Conservation (phyloP, 805 yeast genomes). For the Nadsonia fulvescens region DNA sequence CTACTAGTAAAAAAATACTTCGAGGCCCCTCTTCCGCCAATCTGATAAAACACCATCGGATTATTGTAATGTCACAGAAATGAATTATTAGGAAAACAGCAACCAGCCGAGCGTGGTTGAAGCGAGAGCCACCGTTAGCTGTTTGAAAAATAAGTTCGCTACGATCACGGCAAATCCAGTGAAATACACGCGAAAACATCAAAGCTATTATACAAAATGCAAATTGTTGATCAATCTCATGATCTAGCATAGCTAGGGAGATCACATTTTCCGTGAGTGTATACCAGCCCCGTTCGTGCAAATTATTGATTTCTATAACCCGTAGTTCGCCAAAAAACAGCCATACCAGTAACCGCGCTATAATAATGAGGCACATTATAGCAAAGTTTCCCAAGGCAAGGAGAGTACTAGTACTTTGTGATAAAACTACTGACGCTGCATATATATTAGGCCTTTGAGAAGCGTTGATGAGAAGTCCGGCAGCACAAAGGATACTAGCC, state of each 20-base stretch:
- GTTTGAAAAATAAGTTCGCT: constrained; percentile 31
- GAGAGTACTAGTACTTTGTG: constrained; percentile 34
- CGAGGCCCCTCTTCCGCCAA: constrained; percentile 14
- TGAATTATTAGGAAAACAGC: constrained; percentile 28
- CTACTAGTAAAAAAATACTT: too few species aligned
- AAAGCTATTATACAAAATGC: constrained; percentile 24
- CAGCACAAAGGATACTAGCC: too few species aligned
- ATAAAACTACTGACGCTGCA: constrained; percentile 30
- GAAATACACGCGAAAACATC: constrained; percentile 47
- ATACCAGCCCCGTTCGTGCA: constrained; percentile 45
- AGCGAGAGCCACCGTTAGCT: constrained; percentile 18
- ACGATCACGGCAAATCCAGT: constrained; percentile 49
- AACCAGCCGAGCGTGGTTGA: constrained; percentile 24
- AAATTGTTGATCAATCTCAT: constrained; percentile 28
- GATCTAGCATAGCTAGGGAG: constrained; percentile 34
- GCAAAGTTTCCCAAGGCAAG: constrained; percentile 20
- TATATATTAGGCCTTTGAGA: constrained; percentile 30
- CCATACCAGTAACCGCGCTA: constrained; percentile 10
- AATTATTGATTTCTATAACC: constrained; percentile 57
- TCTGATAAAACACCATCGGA: constrained; percentile 29
- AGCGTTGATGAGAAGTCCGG: too few species aligned
- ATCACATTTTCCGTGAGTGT: constrained; percentile 42
- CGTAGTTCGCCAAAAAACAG: constrained; percentile 53
- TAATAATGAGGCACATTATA: constrained; percentile 7
- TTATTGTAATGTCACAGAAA: constrained; percentile 31